A percentile compares a stretch with the other conserved stretches of the same genome.
phyloP scores from a whole-genome alignment of 2,329 filamentous ascomycete genomes.

The Phaeophleospora eucalypticola region DNA sequence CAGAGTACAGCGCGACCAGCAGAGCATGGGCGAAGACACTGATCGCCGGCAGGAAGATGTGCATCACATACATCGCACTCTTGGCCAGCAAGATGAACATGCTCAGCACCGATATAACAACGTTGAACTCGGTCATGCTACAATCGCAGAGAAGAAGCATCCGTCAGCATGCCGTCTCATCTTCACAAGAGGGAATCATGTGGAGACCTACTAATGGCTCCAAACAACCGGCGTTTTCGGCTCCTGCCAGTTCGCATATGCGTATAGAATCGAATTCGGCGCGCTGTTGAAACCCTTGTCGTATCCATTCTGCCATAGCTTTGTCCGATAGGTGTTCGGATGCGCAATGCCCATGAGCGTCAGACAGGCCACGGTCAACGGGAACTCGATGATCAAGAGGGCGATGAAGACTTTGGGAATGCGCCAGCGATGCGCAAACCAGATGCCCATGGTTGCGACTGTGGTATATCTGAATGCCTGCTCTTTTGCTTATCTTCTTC shows the following conservation, averaged over 20 bases:
- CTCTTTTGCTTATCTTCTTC: neutral
- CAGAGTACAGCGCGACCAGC: slow-evolving; percentile 59
- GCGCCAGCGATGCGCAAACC: slow-evolving; percentile 50
- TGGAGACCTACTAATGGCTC: slow-evolving; percentile 60
- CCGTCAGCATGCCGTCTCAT: slow-evolving; percentile 6
- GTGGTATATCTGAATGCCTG: no score
- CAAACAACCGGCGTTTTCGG: slow-evolving; percentile 65
- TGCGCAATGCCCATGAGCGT: slow-evolving; percentile 70
- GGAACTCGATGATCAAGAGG: slow-evolving; percentile 63
- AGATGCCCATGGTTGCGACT: slow-evolving; percentile 6
- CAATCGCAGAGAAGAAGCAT: no score
- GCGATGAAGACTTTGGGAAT: slow-evolving; percentile 49
- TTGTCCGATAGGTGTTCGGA: slow-evolving; percentile 67
- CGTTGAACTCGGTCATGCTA: slow-evolving; percentile 71
- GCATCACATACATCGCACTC: slow-evolving; percentile 65
- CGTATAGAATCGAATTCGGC: slow-evolving; percentile 65
- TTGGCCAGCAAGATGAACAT: slow-evolving; percentile 73
- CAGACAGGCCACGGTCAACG: slow-evolving; percentile 60
- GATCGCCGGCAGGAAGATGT: slow-evolving; percentile 64
- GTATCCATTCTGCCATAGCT: slow-evolving; percentile 68
- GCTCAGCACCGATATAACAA: slow-evolving; percentile 69
- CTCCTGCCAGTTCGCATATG: slow-evolving; percentile 66
- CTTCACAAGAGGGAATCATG: neutral
- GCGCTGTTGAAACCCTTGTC: slow-evolving; percentile 71
- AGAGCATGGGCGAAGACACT: slow-evolving; percentile 55